Base-by-base conservation (phyloP, 768 basidiomycete genomes). In the Crucibulum laeve region DNA sequence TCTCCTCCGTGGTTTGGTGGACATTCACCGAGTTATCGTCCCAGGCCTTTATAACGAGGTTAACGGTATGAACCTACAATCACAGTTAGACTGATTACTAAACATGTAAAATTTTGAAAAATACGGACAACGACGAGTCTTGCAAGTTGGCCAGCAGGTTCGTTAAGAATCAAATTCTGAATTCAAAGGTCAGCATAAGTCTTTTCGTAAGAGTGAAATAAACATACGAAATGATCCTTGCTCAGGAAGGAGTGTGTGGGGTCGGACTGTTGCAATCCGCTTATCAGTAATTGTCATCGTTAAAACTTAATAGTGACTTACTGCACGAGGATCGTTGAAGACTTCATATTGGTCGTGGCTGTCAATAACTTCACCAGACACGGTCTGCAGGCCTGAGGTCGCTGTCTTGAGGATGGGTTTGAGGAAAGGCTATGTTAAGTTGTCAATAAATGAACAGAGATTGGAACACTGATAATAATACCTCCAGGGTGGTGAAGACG, bases 161-260 rank as follows among this genome's bases (percentile, higher is more conserved):
- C 86, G 50, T 92, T 92, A 13, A 92, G 64, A 38, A 88, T 83
- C 21, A 87, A 67, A 57, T 87, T 86, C 86, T 85, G 26, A 42
- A 23, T 14, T 4, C 17, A 37, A 61, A 32, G 44, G 44, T 39
- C 46, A 25, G n/a, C 43, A 37, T 33, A 8, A 22, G 11, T 8
- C n/a, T 1, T 11, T 32, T 30, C 36, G 38, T 6, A 25, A 28
- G 14, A 19, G 17, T 24, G 3, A 18, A n/a, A 5, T 22, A 25
- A n/a, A 72, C 83, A 54, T 51, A 87, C 87, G 52, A 91, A 91
- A 54, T 92, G 88, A 57, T 92, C 89, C 65, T 91, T 91, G 58
- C 86, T 89, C 61, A 92, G 62, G 71, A 89, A 88, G 3, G 87
- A 91, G 58, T 91, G 89, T 2, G 89, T 93, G 3, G 90, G 90